Evolutionary conservation across 257 asterid genomes (phyloP).

Genomic region (Oldenlandia corymbosa): DNA sequence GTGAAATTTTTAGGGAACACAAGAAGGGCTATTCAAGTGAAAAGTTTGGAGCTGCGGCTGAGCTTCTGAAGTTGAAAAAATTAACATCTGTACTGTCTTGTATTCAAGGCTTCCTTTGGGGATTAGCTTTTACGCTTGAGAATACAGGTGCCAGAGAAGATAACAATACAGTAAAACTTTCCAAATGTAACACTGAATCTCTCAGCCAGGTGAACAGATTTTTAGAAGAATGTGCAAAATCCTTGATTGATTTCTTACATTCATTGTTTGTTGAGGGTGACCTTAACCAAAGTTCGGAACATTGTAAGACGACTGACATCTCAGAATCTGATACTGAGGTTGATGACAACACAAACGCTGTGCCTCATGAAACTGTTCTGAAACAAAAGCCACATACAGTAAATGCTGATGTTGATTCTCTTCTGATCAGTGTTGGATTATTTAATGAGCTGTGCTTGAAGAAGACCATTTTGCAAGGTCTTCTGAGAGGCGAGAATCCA

Average conservation of each 20-base stretch:
- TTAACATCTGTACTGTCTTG: constrained; percentile 53
- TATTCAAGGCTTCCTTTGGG: constrained; percentile 70
- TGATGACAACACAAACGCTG: constrained; percentile 20
- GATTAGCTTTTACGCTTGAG: constrained; percentile 51
- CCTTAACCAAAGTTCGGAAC: constrained; percentile 11
- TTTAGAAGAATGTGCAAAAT: constrained; percentile 37
- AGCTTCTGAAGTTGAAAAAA: constrained; percentile 37
- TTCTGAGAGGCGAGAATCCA: constrained; percentile 53
- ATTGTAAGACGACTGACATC: constrained; percentile 15
- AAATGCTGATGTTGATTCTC: constrained; percentile 38
- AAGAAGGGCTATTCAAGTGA: constrained; percentile 33
- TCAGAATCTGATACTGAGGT: constrained; percentile 21
- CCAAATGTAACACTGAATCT: constrained; percentile 33
- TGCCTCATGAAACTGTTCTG: constrained; percentile 16
- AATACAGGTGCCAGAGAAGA: constrained; percentile 22
- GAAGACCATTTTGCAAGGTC: constrained; percentile 43
- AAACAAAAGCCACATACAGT: constrained; percentile 24
- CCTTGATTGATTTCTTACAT: constrained; percentile 29
- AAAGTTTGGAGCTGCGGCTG: constrained; percentile 29
- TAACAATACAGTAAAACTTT: constrained; percentile 28
- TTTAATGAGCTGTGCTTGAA: constrained; percentile 35
- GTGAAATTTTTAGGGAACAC: constrained; percentile 42
- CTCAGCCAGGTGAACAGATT: constrained; percentile 39
- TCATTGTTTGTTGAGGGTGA: constrained; percentile 51
- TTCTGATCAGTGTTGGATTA: constrained; percentile 42